These are phyloP conservation scores for Knoxdaviesia capensis DNA, from an alignment of 2,329 filamentous ascomycete species.

Conservation along the genomic window DNA sequence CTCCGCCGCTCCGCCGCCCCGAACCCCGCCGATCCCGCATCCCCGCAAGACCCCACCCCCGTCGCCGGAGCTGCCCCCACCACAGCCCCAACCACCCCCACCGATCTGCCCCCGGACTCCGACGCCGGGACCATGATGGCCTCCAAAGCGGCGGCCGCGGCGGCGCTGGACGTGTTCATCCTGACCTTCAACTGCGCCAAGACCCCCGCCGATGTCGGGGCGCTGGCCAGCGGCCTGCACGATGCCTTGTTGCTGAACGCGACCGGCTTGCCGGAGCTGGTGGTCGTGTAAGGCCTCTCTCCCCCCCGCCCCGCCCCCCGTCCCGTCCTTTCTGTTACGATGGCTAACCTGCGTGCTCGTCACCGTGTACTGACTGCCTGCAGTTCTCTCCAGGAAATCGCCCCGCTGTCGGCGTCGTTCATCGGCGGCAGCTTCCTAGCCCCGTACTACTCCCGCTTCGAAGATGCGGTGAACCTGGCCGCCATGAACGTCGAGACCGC, in stretches of 20 bases:
- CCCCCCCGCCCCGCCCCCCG: background rate
- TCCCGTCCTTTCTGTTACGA: background rate
- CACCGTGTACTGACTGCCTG: background rate
- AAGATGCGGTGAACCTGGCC: conserved; percentile 51
- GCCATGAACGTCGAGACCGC: conserved; percentile 20
- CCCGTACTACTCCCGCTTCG: conserved; percentile 55
- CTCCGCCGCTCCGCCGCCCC: no score
- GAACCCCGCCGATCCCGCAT: no score
- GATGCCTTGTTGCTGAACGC: conserved; percentile 29
- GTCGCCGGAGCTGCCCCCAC: no score
- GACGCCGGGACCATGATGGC: conserved; percentile 5
- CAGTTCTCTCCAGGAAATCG: conserved; percentile 75
- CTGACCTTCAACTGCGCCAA: conserved; percentile 83
- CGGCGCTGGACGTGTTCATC: conserved; percentile 47
- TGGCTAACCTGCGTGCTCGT: background rate
- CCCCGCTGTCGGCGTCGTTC: conserved; percentile 67
- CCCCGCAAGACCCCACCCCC: no score
- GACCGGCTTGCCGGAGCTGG: conserved; percentile 27
- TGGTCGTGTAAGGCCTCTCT: conserved; percentile 30
- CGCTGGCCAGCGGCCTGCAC: conserved; percentile 54
- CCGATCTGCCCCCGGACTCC: no score
- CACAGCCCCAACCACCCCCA: no score
- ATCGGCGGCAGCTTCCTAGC: conserved; percentile 63
- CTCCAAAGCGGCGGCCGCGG: conserved; percentile 19
- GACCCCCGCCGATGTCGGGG: conserved; percentile 42